Evolutionary conservation across 1,139 yeast genomes (phyloP).

Genomic region (Geotrichum carabidarum): DNA sequence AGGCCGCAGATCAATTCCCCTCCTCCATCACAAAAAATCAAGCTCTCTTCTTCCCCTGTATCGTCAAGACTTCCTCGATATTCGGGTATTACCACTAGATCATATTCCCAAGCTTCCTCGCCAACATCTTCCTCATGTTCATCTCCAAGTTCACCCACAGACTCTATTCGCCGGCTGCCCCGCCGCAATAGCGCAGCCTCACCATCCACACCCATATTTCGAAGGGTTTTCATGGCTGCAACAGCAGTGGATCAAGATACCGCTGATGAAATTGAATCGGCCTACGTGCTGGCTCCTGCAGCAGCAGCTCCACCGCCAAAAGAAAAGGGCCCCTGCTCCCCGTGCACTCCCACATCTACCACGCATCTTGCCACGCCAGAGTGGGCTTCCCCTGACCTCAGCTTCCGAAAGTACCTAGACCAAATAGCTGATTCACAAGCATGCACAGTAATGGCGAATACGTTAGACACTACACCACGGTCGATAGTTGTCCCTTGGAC

Average conservation of each 20-base stretch:
- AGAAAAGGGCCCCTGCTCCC: slow-evolving; percentile 5
- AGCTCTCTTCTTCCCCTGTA: background rate
- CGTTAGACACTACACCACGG: background rate
- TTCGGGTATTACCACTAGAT: background rate
- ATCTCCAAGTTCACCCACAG: background rate
- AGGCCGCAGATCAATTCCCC: background rate
- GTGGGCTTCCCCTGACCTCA: slow-evolving; percentile 28
- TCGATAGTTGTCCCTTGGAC: background rate
- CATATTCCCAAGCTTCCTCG: background rate
- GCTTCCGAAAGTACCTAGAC: slow-evolving; percentile 25
- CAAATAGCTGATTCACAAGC: slow-evolving; percentile 9
- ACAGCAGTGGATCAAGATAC: background rate
- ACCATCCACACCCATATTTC: background rate
- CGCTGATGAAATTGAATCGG: background rate
- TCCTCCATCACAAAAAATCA: background rate
- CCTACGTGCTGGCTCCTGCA: background rate
- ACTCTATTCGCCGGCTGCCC: background rate
- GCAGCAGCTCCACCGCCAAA: background rate
- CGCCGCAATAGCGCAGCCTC: background rate
- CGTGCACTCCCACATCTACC: slow-evolving; percentile 19
- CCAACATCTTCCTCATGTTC: background rate
- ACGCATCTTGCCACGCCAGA: slow-evolving; percentile 26
- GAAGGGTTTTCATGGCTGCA: background rate
- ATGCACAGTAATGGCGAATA: background rate
- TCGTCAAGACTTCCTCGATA: background rate